Base-by-base conservation (phyloP, 306 rosid genomes). In the Calophaca sinica region DNA sequence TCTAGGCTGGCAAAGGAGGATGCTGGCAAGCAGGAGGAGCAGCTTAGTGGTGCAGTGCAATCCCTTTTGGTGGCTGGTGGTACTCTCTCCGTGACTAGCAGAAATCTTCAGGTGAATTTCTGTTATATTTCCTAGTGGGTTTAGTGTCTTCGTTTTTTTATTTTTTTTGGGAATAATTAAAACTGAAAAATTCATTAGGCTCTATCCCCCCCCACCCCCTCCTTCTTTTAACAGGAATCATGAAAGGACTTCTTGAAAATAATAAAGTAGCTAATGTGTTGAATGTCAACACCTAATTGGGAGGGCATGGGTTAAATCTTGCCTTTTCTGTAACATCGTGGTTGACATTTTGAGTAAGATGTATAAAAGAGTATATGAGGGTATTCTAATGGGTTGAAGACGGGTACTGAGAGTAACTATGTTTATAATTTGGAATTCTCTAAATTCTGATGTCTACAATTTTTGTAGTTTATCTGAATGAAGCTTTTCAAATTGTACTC, bases 1-100 rank as follows among this genome's bases (percentile, higher is more conserved):
- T 80, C 88, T 72, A 84, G 79, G 74, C 68, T 85, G 79, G 86
- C 85, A 2, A 76, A 83, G 72, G 99, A 92, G 80, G 83, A 86
- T 76, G 88, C 82, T 61, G 83, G 79, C 76, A 89, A 73, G 88
- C 92, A 85, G 82, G 93, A 94, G 84, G 96, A 87, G 74, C 85
- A 53, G 79, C 94, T 94, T 74, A 80, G 89, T 75, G 62, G 41
- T 77, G 92, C 89, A 78, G 82, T 92, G 68, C 87, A 92, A 77
- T 89, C 97, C 5, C 87, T 94, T 54, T 85, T 92, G 91, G 87
- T 92, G 68, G 89, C 93, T 14, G 97, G 96, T 79, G 86, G 96
- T 52, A 70, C 91, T 72, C 87, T 94, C 66, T 90, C 99, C 41
- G 91, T 84, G n/a, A 53, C 96, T 62, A 85, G 89, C 80, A 87